Percentiles rank a stretch among this genome's conserved stretches.
Evolutionary conservation across 495 filamentous ascomycete genomes (phyloP).

Genomic region (Corynascus novoguineensis): DNA sequence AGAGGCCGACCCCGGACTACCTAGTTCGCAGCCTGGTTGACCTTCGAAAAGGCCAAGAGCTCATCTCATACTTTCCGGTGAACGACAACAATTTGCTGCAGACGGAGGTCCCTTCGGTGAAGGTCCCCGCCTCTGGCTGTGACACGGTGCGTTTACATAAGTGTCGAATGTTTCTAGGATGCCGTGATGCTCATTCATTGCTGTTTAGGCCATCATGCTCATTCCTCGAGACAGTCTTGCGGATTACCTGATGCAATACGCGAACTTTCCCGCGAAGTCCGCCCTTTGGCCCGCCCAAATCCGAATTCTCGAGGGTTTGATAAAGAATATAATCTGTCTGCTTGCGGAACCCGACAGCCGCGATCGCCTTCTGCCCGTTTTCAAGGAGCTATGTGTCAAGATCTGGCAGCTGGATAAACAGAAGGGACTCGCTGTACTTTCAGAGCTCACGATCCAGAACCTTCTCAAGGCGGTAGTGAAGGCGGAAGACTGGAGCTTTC

Average conservation of each 20-base stretch:
- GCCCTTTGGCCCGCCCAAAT: not conserved
- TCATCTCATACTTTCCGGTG: slow-evolving; percentile 10
- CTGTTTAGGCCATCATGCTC: slow-evolving; percentile 17
- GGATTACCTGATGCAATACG: slow-evolving; percentile 16
- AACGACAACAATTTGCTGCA: slow-evolving; percentile 3
- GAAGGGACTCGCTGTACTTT: slow-evolving; percentile 13
- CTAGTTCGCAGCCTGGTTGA: slow-evolving; percentile 11
- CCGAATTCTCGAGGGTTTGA: not conserved
- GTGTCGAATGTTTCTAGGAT: not conserved
- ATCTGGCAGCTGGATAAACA: slow-evolving; percentile 10
- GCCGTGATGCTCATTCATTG: not conserved
- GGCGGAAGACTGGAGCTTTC: slow-evolving; percentile 16
- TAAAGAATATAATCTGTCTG: not conserved
- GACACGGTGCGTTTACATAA: slow-evolving; percentile 4
- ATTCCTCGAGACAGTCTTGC: slow-evolving; percentile 20
- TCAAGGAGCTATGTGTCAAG: slow-evolving; percentile 14
- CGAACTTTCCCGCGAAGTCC: not conserved
- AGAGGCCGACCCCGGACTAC: not conserved
- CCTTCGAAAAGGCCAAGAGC: slow-evolving; percentile 6
- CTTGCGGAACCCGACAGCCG: not conserved
- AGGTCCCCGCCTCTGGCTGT: not conserved
- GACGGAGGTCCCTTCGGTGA: not conserved
- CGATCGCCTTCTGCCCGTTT: slow-evolving; percentile 8
- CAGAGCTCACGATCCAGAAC: not conserved
- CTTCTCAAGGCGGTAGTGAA: slow-evolving; percentile 11